Base-by-base conservation (phyloP, 805 yeast species). In the Cyberlindnera americana region DNA sequence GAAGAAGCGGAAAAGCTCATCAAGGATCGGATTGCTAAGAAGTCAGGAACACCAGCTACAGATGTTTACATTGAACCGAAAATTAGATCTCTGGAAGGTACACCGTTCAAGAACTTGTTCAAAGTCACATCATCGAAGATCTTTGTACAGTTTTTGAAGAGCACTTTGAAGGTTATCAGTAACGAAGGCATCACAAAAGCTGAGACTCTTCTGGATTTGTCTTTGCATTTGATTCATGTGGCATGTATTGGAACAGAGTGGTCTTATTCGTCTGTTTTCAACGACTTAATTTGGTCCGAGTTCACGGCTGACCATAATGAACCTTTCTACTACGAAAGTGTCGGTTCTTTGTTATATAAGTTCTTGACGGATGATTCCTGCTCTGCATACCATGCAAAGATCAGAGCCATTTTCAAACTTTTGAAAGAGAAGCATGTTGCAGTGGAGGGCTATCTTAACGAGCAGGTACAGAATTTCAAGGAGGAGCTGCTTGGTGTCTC, bases 1-100 rank as follows among this genome's bases (percentile, higher is more conserved):
- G 96, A 88, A 40, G 96, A 88, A 44, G 91, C 95, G 6, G 82
- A 84, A 40, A 73, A 71, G 32, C 62, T 78, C 5, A 62, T 85
- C 22, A 79, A 81, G 49, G 75, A 73, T 24, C 57, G 73, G 19
- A 59, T 72, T 29, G 69, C 74, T 9, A 64, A 68, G 40, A 54
- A 62, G 19, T 60, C 60, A 1, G 60, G 67, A 0, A 55, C 66
- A 4, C 63, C 69, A 1, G 46, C 64, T 16, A 65, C 71, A 3
- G 77, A 77, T 3, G 69, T 81, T 5, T 79, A 72, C 14, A 66
- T 86, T 7, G 69, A 71, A 6, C 95, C 95, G 0, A 66, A 61
- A 32, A 38, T 73, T 9, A 53, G 59, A 8, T 47, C 35, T 3
- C 34, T 74, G 52, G 57, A 52, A n/a, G 45, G 44, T 3, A 60